Base-by-base conservation (phyloP, 2,329 filamentous ascomycete species). In the Fusarium sp. region DNA sequence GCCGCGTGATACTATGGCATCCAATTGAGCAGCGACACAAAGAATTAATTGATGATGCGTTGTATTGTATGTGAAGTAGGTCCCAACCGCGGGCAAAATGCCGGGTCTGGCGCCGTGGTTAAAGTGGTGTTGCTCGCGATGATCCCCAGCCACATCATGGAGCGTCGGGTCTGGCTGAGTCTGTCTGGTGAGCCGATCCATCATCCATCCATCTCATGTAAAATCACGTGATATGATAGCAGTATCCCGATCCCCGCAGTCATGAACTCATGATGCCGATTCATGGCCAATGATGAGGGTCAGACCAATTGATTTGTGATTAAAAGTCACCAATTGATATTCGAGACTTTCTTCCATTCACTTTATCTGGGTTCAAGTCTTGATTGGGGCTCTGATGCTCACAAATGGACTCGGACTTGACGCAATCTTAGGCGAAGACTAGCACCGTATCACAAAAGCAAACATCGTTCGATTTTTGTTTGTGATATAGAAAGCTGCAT, bases 221-320 rank as follows among this genome's bases (percentile, higher is more conserved):
- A 52, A 56, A 50, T 74, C 71, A 74, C 71, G 71, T 74, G 71
- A 73, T 17, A 43, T 41, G 45, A 52, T 13, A 55, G 26, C 24
- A 14, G 30, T 43, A 33, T 46, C n/a, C 30, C 22, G 19, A 37
- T 72, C 71, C 71, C 71, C 71, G 71, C 71, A 72, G 68, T 74
- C 71, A 73, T 73, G 71, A 74, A 71, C 62, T 74, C 71, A 74
- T 74, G 71, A 72, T 72, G 59, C 48, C 17, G 47, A 56, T 58
- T 70, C 46, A 44, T 32, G 41, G 39, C 14, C n/a, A 24, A 43
- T 52, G 15, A 17, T 7, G 20, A 24, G 2, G 19, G 15, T 51
- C 19, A 47, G 35, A 39, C 32, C 7, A 56, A 40, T 58, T 56
- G 47, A 44, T 24, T n/a, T 40, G 41, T 32, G 28, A 9, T 20